Evolutionary conservation across 306 rosid genomes (phyloP).

Genomic region (Cicer chorassanicum): DNA sequence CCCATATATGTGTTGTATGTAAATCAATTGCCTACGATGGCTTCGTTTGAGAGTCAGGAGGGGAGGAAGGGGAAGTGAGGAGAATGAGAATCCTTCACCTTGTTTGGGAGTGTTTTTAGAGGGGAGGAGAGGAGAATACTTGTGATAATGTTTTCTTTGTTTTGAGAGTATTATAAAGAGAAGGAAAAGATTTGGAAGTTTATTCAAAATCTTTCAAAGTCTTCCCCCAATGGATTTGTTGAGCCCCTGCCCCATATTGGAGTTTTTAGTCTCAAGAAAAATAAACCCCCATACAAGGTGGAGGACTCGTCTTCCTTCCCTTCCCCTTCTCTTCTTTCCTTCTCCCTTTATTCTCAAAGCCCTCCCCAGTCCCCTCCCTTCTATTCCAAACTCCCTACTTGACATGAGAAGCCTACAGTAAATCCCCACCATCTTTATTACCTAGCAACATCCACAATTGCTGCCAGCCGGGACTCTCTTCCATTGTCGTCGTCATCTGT

Average conservation of each 20-base stretch:
- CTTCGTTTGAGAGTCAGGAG: background rate
- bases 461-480: background rate
- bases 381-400: too few relatives aligned
- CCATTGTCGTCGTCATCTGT: background rate
- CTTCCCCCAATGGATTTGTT: background rate
- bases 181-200: background rate
- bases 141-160: background rate
- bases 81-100: background rate
- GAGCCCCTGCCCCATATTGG: too few relatives aligned
- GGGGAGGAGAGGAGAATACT: background rate
- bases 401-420: background rate
- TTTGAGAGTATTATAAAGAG: conserved; percentile 1
- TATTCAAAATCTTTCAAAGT: background rate
- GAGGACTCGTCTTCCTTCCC: too few relatives aligned
- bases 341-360: too few relatives aligned
- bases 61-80: background rate
- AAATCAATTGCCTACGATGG: conserved; percentile 8
- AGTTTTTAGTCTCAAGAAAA: too few relatives aligned
- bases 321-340: too few relatives aligned
- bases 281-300: too few relatives aligned
- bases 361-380: too few relatives aligned
- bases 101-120: background rate
- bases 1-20: background rate
- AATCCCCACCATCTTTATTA: background rate
- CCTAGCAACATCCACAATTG: background rate